Base-by-base conservation (phyloP, 139 green algal genomes). In the Closterium sp. region DNA sequence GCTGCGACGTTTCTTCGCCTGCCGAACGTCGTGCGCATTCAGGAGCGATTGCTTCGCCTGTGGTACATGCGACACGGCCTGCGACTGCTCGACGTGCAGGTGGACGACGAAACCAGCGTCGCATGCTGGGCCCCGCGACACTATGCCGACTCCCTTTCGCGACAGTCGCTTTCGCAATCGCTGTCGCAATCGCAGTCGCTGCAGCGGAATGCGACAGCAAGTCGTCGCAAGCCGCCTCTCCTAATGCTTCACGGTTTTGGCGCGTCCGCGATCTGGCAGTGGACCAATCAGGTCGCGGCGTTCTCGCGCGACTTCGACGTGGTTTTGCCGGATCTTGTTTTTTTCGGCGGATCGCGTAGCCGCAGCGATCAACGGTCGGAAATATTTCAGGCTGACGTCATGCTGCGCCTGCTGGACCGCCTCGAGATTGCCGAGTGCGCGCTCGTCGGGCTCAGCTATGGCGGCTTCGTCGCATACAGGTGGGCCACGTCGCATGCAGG, bases 401-500 rank as follows among this genome's bases (percentile, higher is more conserved):
- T 93, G 31, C 2, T n/a, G 27, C 92, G 91, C 29, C 19, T 70
- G 31, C 38, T 93, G 34, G 87, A 90, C 70, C n/a, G 31, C 28
- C 42, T 92, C 11, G 31, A 21, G 30, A 38, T 93, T 19, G 21
- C 17, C 30, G 29, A 30, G 50, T 93, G 92, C 34, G 32, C 92
- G 24, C 31, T 92, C 32, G 91, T 86, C 10, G 91, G 91, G 28
- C 79, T 93, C 87, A 92, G 86, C 24, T 93, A 93, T 34, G 91
- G 91, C 86, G 91, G 91, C 30, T 93, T 93, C 31, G 91, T 93
- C 19, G 86, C 86, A 17, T 93, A 87, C 30, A 87, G 89, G 89
- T 88, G n/a, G 19, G 31, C 88, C 4, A 19, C 45, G 11, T 22
- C 45, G 45, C 45, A 17, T 70, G 11, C 10, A 70, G 45, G 45